Conservation (phyloP, 2,329 filamentous ascomycete species). For the Arthrobotrys entomopaga region DNA sequence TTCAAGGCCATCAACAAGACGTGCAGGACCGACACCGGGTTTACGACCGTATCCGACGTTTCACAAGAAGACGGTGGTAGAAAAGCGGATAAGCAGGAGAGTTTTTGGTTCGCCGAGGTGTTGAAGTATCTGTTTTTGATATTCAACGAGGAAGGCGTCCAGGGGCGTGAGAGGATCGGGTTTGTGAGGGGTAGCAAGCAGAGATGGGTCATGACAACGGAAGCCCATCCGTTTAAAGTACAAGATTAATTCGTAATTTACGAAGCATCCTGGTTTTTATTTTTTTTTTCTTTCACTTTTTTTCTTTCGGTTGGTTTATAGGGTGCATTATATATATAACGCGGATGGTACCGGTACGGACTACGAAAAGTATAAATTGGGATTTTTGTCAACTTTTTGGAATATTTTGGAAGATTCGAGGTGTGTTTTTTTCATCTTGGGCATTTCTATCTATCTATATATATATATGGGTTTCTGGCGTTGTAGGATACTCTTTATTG, state of each 20-base stretch:
- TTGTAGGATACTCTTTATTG: conserved; percentile 2
- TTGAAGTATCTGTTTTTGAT: conserved; percentile 85
- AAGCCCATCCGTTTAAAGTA: conserved; percentile 70
- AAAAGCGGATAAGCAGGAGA: conserved; percentile 79
- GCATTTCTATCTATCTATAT: too few relatives aligned
- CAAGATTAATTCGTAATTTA: too few relatives aligned
- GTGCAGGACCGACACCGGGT: conserved; percentile 73
- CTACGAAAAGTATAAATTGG: too few relatives aligned
- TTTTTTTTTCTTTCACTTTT: too few relatives aligned
- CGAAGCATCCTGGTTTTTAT: too few relatives aligned
- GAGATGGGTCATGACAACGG: conserved; percentile 72
- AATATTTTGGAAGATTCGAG: too few relatives aligned
- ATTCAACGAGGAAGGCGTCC: conserved; percentile 58
- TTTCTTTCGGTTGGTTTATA: too few relatives aligned
- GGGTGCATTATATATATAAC: too few relatives aligned
- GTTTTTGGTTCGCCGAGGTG: conserved; percentile 87
- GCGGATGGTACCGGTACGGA: too few relatives aligned
- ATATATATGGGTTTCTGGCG: conserved; percentile 10
- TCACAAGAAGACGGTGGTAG: conserved; percentile 71
- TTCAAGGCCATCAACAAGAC: conserved; percentile 76
- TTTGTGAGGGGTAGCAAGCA: conserved; percentile 64
- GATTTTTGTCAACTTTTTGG: too few relatives aligned
- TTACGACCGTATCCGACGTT: conserved; percentile 73
- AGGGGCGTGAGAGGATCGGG: conserved; percentile 48
- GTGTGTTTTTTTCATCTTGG: too few relatives aligned